Conservation (phyloP, 768 basidiomycete species). For the Kondoa malvinella region DNA sequence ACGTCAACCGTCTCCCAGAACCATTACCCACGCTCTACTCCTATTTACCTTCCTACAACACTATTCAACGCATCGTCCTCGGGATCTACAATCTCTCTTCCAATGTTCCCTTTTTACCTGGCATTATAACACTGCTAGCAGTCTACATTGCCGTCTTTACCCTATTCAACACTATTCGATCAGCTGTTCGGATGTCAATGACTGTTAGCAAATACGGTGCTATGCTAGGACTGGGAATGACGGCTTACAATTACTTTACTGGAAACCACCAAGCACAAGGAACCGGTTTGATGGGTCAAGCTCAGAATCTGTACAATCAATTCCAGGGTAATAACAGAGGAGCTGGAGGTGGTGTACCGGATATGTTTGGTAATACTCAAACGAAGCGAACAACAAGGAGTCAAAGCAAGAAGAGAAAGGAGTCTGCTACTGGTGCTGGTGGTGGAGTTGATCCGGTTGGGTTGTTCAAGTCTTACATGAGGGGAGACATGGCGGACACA, state of each 20-base stretch:
- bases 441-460: not conserved
- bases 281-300: not conserved
- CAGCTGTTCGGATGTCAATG: not conserved
- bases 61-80: not conserved
- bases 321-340: not conserved
- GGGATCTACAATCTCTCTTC: not conserved
- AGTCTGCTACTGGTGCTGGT: not conserved
- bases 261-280: not conserved
- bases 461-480: not conserved
- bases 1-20: not conserved
- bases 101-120: not conserved
- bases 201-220: not conserved
- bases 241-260: not conserved
- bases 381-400: not conserved
- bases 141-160: slow-evolving; percentile 3
- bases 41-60: not conserved
- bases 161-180: not conserved
- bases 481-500: not conserved
- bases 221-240: not conserved
- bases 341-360: not conserved
- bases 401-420: not conserved
- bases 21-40: not conserved
- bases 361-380: not conserved
- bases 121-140: not conserved
- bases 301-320: not conserved